phyloP scores from a whole-genome alignment of 352 stramenopile species.

The Aphanomyces euteiches region DNA sequence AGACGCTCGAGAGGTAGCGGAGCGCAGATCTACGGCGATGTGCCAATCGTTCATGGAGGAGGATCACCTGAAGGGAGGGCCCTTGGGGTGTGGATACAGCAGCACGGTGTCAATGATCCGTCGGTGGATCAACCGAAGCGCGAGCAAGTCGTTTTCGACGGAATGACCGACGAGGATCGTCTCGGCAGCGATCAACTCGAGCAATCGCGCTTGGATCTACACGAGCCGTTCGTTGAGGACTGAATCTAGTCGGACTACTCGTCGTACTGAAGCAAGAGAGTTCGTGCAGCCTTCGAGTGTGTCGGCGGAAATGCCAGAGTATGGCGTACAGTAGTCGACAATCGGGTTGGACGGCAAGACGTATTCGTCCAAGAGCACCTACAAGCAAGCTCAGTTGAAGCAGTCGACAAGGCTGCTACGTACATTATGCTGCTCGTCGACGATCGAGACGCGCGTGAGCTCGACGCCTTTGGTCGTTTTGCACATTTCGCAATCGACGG shows the following conservation, averaged over 20 bases:
- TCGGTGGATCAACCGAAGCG: slow-evolving; percentile 62
- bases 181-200: slow-evolving; percentile 54
- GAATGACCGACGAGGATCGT: slow-evolving; percentile 85
- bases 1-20: slow-evolving; percentile 68
- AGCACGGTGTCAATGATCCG: slow-evolving; percentile 78
- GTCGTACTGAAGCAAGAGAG: slow-evolving; percentile 35
- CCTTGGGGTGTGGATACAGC: slow-evolving; percentile 78
- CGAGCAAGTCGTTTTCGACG: slow-evolving; percentile 81
- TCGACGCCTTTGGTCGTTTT: slow-evolving; percentile 83
- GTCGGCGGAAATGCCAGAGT: slow-evolving; percentile 74
- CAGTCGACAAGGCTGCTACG: background rate
- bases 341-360: slow-evolving; percentile 76
- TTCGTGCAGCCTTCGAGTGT: slow-evolving; percentile 71
- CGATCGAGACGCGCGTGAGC: slow-evolving; percentile 64
- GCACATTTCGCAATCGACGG: slow-evolving; percentile 87
- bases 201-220: slow-evolving; percentile 59
- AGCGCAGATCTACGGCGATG: slow-evolving; percentile 42
- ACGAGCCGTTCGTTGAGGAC: too few species aligned
- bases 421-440: slow-evolving; percentile 60
- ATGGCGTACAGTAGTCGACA: slow-evolving; percentile 86
- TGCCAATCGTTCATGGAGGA: background rate
- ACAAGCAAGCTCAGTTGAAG: background rate
- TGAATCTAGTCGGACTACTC: too few species aligned
- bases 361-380: slow-evolving; percentile 76
- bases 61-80: slow-evolving; percentile 53